phyloP scores from a whole-genome alignment of 208 protist genomes.

The Trypanosoma scelopori region DNA sequence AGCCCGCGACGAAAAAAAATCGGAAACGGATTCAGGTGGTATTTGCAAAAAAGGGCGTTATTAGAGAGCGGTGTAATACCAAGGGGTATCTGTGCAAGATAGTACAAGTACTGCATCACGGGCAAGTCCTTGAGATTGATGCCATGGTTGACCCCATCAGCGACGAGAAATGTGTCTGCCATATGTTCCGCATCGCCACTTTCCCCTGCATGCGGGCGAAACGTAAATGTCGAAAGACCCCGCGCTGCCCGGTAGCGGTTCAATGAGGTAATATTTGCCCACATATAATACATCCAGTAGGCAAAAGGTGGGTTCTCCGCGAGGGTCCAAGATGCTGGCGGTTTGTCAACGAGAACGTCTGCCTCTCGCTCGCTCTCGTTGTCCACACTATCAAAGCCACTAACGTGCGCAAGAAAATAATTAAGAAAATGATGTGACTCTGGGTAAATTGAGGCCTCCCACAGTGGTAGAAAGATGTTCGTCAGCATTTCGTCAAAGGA shows the following conservation, averaged over 20 bases:
- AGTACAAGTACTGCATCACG: slow-evolving; percentile 98
- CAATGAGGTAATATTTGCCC: slow-evolving; percentile 95
- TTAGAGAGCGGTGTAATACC: slow-evolving; percentile 98
- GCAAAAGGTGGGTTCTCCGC: slow-evolving; percentile 88
- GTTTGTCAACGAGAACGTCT: slow-evolving; percentile 37
- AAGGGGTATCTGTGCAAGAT: slow-evolving; percentile 96
- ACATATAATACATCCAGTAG: slow-evolving; percentile 97
- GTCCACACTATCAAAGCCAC: slow-evolving; percentile 96
- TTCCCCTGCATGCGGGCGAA: slow-evolving; percentile 97
- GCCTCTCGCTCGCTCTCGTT: slow-evolving; percentile 94
- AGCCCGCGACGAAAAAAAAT: slow-evolving; percentile 93
- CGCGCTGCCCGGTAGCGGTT: slow-evolving; percentile 91
- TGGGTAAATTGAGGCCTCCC: slow-evolving; percentile 95
- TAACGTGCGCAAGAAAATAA: slow-evolving; percentile 93
- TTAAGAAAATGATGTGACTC: slow-evolving; percentile 90
- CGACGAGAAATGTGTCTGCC: slow-evolving; percentile 85
- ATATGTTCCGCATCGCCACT: slow-evolving; percentile 88
- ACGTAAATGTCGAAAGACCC: slow-evolving; percentile 91
- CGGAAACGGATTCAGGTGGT: slow-evolving; percentile 94
- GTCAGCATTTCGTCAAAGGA: slow-evolving; percentile 94
- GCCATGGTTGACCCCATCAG: slow-evolving; percentile 95
- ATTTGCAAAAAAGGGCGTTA: slow-evolving; percentile 97
- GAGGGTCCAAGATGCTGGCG: slow-evolving; percentile 49
- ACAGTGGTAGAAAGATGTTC: slow-evolving; percentile 98
- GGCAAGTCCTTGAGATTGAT: slow-evolving; percentile 93